phyloP scores from a whole-genome alignment of 495 filamentous ascomycete genomes.

The Emericellopsis terricola region DNA sequence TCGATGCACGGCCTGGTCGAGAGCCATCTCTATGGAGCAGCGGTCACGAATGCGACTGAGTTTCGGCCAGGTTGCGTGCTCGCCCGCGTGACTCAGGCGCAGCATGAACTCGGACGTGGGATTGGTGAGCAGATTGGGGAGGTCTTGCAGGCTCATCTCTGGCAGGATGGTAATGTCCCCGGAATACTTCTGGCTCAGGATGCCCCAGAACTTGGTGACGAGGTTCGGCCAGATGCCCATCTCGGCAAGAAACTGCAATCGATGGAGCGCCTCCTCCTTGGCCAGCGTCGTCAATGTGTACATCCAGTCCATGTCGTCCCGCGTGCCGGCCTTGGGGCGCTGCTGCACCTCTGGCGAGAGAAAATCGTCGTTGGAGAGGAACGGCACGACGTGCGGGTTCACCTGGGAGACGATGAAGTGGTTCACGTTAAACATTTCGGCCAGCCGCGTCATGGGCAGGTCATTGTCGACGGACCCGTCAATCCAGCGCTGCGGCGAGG shows the following conservation, averaged over 20 bases:
- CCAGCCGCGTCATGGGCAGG: constrained; percentile 75
- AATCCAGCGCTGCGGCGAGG: constrained; percentile 66
- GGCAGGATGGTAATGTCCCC: constrained; percentile 95
- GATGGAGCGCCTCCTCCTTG: constrained; percentile 63
- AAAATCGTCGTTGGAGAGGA: constrained; percentile 55
- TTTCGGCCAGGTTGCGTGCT: constrained; percentile 83
- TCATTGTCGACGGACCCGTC: constrained; percentile 92
- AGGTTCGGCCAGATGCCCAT: constrained; percentile 67
- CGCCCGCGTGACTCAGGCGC: constrained; percentile 53
- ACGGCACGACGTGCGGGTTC: constrained; percentile 86
- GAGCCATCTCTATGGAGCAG: constrained; percentile 68
- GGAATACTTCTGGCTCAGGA: constrained; percentile 77
- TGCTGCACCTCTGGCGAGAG: constrained; percentile 14
- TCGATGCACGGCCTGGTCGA: constrained; percentile 66
- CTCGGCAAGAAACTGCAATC: constrained; percentile 67
- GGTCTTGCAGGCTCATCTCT: constrained; percentile 52
- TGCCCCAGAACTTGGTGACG: constrained; percentile 59
- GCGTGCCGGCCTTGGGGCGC: constrained; percentile 10
- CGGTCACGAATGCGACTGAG: constrained; percentile 66
- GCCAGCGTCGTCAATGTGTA: constrained; percentile 54
- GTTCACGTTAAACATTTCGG: constrained; percentile 96
- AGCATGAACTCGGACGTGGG: constrained; percentile 85
- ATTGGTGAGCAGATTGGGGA: constrained; percentile 64
- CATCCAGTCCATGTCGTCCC: constrained; percentile 35
- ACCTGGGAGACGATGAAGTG: constrained; percentile 96